Evolutionary conservation across 1,284 basidiomycete species (phyloP), one percentile per base, ranked within the genome.

Genomic region (Microbotryomycetes sp.): DNA sequence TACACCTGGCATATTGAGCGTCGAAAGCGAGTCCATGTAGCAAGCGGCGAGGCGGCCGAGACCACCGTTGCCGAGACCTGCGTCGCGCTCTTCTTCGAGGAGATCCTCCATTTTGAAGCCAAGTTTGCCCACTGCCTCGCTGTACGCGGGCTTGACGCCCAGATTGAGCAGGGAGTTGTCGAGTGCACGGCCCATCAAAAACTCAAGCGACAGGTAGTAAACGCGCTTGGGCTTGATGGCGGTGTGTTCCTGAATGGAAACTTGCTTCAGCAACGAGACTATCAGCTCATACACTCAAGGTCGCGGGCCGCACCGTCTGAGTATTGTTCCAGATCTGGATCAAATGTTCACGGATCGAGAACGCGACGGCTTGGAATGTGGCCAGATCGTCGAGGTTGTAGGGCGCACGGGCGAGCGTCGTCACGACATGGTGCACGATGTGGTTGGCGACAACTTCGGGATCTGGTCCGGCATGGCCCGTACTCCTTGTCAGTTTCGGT

Each of bases 31-130:
- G 58, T 65, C 64, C 51, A 65, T 61, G 76, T 94, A 96, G 78
- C 91, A 96, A 2, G 92, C 91, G 1, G 91, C 91, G 46, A 96
- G 82, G 56, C 91, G 88, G 1, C 91, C 91, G 15, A 96, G 81
- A 68, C 91, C 79, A 62, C 78, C 79, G 59, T 94, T 93, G 11
- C 91, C 91, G 21, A 94, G 81, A 18, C 83, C 91, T 2, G 91
- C 90, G 73, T 94, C 91, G 59, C 91, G 85, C 74, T 96, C 91
- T 72, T 86, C 80, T 57, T 86, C 87, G 53, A 96, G 61, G 31
- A 72, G 45, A 51, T 72, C 71, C 54, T 72, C 71, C 49, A 79
- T 75, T 47, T 61, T 60, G 78, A 91, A 92, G 2, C 91, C 91
- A 62, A 96, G 87, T 67, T 84, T 80, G 41, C 82, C 74, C 52